Evolutionary conservation across 129 eudicot species (phyloP), one percentile per base, ranked within the genome.

Genomic region (Oenanthe sinensis): DNA sequence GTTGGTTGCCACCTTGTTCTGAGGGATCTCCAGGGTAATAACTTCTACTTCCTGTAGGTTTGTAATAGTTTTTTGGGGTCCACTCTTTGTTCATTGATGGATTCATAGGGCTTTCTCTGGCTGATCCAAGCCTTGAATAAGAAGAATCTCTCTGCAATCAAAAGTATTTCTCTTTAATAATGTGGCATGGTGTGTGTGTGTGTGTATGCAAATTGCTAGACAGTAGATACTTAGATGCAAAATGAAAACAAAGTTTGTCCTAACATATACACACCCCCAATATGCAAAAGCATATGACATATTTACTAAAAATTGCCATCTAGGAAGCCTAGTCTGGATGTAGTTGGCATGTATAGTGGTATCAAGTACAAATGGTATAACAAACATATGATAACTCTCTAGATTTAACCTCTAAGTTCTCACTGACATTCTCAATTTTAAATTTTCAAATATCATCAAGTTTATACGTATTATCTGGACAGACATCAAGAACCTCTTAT

Each of bases 81-180:
- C 97, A 92, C 40, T 90, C 97, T 80, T 83, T 96, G 96, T 92
- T 88, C 16, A 83, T 8, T 33, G 93, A 87, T 75, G 96, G 92
- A 43, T 86, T 90, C 91, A 86, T 83, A 28, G 97, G 99, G 80
- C 99, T 92, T 77, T 92, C 97, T 80, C 81, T 85, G 15, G 90
- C 90, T 39, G 95, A 89, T 46, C 99, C 99, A 3, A 92, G 89
- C 86, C 93, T 86, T 0, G 97, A 87, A 82, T 86, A 96, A 77
- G 87, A 75, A 7, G 97, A 96, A 86, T 92, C 97, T 85, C 99
- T 89, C 91, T 91, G 93, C 84, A 83, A 47, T 26, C 33, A 82
- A 46, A 40, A 75, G 58, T 54, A 22, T 44, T 40, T 22, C 76
- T n/a, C 48, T n/a, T 17, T 42, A 8, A 20, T 40, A 71, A 22